phyloP scores from a whole-genome alignment of 805 yeast genomes.

The Wickerhamiella parazyma region DNA sequence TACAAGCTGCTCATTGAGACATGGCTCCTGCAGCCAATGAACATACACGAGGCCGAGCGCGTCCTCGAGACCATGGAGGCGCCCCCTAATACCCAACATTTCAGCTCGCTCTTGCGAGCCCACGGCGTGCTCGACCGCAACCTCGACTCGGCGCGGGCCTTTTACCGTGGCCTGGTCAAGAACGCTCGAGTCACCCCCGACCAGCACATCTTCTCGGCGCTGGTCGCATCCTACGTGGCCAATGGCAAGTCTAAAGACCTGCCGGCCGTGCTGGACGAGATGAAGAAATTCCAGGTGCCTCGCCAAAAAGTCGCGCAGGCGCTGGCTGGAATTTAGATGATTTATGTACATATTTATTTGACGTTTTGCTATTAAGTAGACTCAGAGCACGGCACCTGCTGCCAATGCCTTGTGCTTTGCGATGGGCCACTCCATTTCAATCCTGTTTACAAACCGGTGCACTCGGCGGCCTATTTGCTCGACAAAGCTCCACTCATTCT shows the following conservation, averaged over 20 bases:
- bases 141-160: slow-evolving; percentile 25
- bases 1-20: slow-evolving; percentile 29
- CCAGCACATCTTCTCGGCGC: slow-evolving; percentile 27
- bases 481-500: no score
- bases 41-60: slow-evolving; percentile 26
- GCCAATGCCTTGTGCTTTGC: no score
- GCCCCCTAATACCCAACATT: slow-evolving; percentile 25
- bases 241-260: slow-evolving; percentile 24
- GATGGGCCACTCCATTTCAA: no score
- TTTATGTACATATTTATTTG: neutral
- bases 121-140: slow-evolving; percentile 27
- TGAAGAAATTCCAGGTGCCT: slow-evolving; percentile 23
- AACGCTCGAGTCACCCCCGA: slow-evolving; percentile 27
- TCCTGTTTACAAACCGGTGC: no score
- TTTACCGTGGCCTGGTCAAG: slow-evolving; percentile 23
- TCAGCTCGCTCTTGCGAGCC: slow-evolving; percentile 28
- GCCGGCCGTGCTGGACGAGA: slow-evolving; percentile 23
- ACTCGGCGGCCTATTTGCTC: no score
- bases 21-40: slow-evolving; percentile 24
- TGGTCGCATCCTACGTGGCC: slow-evolving; percentile 28
- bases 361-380: no score
- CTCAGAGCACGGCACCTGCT: no score
- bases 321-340: neutral
- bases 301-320: slow-evolving; percentile 11
- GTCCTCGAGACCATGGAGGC: slow-evolving; percentile 25